Evolutionary conservation across 1,284 basidiomycete species (phyloP).

Genomic region (Ceratobasidium sp.): DNA sequence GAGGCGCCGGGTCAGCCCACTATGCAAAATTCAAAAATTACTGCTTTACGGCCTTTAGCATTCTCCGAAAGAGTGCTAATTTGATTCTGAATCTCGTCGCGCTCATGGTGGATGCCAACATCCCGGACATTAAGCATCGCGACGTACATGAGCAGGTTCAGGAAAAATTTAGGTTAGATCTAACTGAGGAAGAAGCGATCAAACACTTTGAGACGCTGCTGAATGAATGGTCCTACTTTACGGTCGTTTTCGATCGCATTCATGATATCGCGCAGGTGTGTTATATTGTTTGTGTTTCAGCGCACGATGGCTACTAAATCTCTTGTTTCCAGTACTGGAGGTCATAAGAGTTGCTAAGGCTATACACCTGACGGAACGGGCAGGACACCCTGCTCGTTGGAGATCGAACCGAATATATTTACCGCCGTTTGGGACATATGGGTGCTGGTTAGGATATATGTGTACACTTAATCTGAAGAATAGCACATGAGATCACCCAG

Average conservation of each 20-base stretch:
- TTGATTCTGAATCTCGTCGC: constrained; percentile 96
- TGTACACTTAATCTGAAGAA: too few relatives aligned
- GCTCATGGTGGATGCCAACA: constrained; percentile 98
- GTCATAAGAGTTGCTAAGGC: constrained; percentile 5
- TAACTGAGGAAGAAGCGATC: constrained; percentile 96
- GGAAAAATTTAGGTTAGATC: constrained; percentile 94
- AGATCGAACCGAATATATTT: too few relatives aligned
- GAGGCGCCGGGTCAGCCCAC: constrained; percentile 90
- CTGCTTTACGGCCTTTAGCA: constrained; percentile 96
- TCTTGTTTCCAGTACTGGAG: constrained; percentile 27
- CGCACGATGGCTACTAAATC: not conserved
- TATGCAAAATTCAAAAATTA: constrained; percentile 96
- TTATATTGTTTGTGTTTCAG: not conserved
- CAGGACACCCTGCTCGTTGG: too few relatives aligned
- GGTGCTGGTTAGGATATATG: too few relatives aligned
- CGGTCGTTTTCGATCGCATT: constrained; percentile 91
- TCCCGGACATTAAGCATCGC: constrained; percentile 96
- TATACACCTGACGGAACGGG: too few relatives aligned
- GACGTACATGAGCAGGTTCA: constrained; percentile 89
- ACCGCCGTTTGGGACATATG: too few relatives aligned
- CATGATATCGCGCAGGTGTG: constrained; percentile 80
- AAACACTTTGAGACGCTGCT: constrained; percentile 94
- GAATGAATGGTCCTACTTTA: constrained; percentile 95
- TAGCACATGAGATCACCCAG: too few relatives aligned
- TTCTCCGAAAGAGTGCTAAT: constrained; percentile 96